A percentile compares a stretch with the other conserved stretches of the same genome.
phyloP scores from a whole-genome alignment of 2,329 filamentous ascomycete species.

The Lecanosticta acicola region DNA sequence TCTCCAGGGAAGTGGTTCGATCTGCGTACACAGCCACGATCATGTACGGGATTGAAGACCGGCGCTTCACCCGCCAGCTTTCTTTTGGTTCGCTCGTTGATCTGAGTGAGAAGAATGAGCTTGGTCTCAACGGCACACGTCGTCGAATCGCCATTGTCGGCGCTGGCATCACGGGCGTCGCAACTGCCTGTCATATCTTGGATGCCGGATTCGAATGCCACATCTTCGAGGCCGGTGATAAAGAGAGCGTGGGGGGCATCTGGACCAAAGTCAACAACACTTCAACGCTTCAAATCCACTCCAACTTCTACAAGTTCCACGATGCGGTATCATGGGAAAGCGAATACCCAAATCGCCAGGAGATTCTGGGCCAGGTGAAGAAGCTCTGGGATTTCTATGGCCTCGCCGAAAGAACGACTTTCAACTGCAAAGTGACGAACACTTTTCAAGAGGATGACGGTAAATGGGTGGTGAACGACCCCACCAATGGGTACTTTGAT shows the following conservation, averaged over 20 bases:
- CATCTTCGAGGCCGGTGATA: slow-evolving; percentile 67
- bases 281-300: slow-evolving; percentile 76
- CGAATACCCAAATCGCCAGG: slow-evolving; percentile 68
- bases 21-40: background rate
- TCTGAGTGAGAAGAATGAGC: slow-evolving; percentile 9
- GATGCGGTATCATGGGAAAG: slow-evolving; percentile 67
- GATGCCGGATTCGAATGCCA: slow-evolving; percentile 78
- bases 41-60: slow-evolving; percentile 10
- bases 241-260: slow-evolving; percentile 49
- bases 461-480: slow-evolving; percentile 72
- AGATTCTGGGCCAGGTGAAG: slow-evolving; percentile 67
- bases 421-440: slow-evolving; percentile 62
- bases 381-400: slow-evolving; percentile 70
- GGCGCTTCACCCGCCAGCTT: slow-evolving; percentile 5
- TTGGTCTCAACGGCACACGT: slow-evolving; percentile 30
- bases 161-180: slow-evolving; percentile 62
- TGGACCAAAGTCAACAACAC: slow-evolving; percentile 58
- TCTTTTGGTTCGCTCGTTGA: slow-evolving; percentile 14
- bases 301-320: slow-evolving; percentile 81
- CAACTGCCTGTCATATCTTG: slow-evolving; percentile 72
- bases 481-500: slow-evolving; percentile 66
- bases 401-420: slow-evolving; percentile 63
- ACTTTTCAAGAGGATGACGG: slow-evolving; percentile 63
- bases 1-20: background rate
- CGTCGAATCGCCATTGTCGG: slow-evolving; percentile 50